phyloP scores from a whole-genome alignment of 352 stramenopile genomes.

The Globisporangium nagaii region DNA sequence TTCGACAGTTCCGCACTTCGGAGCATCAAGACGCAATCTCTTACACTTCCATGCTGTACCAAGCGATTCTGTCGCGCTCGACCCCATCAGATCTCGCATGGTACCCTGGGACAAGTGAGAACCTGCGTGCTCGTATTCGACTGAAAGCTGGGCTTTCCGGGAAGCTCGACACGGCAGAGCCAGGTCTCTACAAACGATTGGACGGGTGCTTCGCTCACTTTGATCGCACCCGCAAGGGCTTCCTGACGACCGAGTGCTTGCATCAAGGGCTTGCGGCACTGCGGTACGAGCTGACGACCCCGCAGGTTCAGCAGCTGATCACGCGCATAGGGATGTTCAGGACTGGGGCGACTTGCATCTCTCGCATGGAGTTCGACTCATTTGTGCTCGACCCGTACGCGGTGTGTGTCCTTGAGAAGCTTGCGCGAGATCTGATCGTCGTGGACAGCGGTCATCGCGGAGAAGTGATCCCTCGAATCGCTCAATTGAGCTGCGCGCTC shows the following conservation, averaged over 20 bases:
- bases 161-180: constrained; percentile 24
- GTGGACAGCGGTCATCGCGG: constrained; percentile 6
- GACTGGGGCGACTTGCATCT: constrained; percentile 30
- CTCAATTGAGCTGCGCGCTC: constrained; percentile 39
- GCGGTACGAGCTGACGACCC: constrained; percentile 27
- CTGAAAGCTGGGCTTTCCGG: constrained; percentile 22
- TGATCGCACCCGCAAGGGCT: constrained; percentile 45
- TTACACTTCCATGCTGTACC: constrained; percentile 32
- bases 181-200: constrained; percentile 24
- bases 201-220: constrained; percentile 63
- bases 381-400: constrained; percentile 64
- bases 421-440: constrained; percentile 31
- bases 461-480: constrained; percentile 30
- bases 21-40: constrained; percentile 25
- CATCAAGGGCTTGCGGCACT: constrained; percentile 32
- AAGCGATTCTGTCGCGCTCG: constrained; percentile 3
- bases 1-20: constrained; percentile 40
- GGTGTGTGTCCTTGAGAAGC: constrained; percentile 19
- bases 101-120: constrained; percentile 25
- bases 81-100: constrained; percentile 11
- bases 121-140: constrained; percentile 40
- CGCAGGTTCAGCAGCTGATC: constrained; percentile 36
- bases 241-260: constrained; percentile 33
- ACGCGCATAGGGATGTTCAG: constrained; percentile 35
- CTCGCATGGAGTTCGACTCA: constrained; percentile 74